A percentile compares a stretch with the other conserved stretches of the same genome.
Conservation (phyloP, 257 asterid species). For the Verbascum thapsus region DNA sequence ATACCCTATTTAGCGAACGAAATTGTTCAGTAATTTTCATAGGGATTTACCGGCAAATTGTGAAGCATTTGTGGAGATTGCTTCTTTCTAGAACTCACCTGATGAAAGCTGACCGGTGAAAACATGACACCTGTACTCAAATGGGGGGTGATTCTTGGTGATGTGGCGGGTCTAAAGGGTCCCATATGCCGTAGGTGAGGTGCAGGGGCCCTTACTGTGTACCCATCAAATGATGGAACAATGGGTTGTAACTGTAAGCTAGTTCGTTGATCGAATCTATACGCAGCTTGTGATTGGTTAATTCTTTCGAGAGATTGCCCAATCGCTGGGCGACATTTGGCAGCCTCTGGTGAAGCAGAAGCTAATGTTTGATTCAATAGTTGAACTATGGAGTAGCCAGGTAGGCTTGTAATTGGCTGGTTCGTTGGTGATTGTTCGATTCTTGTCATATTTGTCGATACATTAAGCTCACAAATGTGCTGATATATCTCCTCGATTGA, state of each 20-base stretch:
- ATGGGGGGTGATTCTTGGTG: neutral
- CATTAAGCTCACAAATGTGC: constrained; percentile 12
- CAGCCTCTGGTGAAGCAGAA: constrained; percentile 21
- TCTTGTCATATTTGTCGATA: constrained; percentile 16
- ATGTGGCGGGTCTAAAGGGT: constrained; percentile 3
- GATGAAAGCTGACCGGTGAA: constrained; percentile 21
- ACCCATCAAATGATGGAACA: neutral
- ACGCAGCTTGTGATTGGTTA: neutral
- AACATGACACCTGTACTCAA: neutral
- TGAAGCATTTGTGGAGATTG: neutral
- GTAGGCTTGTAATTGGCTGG: neutral
- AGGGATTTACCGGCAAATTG: neutral
- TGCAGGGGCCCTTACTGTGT: constrained; percentile 43
- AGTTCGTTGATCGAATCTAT: neutral
- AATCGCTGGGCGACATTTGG: constrained; percentile 2
- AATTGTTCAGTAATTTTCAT: neutral
- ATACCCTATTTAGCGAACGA: neutral
- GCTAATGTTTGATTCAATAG: constrained; percentile 6
- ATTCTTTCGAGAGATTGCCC: neutral
- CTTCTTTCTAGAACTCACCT: neutral
- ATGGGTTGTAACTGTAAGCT: too few relatives aligned
- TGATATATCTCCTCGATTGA: constrained; percentile 26
- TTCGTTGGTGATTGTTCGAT: neutral
- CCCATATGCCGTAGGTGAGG: constrained; percentile 46
- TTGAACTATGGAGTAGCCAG: neutral